These are phyloP conservation scores for Endothia cerciana DNA, from an alignment of 2,329 filamentous ascomycete species.

Conservation along the genomic window DNA sequence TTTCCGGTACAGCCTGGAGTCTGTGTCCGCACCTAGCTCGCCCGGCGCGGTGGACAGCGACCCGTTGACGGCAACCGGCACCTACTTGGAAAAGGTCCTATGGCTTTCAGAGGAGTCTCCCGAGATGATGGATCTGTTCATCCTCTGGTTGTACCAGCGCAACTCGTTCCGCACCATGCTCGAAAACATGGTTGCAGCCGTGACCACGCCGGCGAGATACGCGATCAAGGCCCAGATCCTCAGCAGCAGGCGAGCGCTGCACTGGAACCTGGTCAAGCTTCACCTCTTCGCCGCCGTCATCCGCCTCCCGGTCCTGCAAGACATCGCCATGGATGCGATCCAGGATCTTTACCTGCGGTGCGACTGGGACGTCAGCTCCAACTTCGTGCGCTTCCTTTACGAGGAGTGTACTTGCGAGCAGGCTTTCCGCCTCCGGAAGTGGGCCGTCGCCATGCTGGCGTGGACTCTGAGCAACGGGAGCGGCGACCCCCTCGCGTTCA, in stretches of 20 bases:
- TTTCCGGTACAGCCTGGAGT: constrained; percentile 49
- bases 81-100: constrained; percentile 32
- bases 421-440: constrained; percentile 58
- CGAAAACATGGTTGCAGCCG: constrained; percentile 44
- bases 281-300: constrained; percentile 61
- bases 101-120: constrained; percentile 51
- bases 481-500: constrained; percentile 34
- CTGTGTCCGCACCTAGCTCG: constrained; percentile 38
- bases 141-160: constrained; percentile 55
- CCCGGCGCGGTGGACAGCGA: constrained; percentile 17
- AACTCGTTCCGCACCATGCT: constrained; percentile 48
- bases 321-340: constrained; percentile 60
- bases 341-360: constrained; percentile 62
- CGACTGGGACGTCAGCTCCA: constrained; percentile 61
- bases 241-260: constrained; percentile 45
- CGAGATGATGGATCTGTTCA: constrained; percentile 57
- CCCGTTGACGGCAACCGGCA: constrained; percentile 28
- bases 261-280: constrained; percentile 60
- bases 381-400: constrained; percentile 57
- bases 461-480: constrained; percentile 50
- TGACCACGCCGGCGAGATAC: constrained; percentile 30
- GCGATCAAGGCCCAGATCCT: constrained; percentile 33
- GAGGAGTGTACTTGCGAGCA: constrained; percentile 54
- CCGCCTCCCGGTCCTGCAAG: constrained; percentile 55
- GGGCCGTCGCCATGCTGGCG: constrained; percentile 65